A percentile compares a stretch with the other conserved stretches of the same genome.
Conservation (phyloP, 768 basidiomycete species). For the Mycena vitilis region DNA sequence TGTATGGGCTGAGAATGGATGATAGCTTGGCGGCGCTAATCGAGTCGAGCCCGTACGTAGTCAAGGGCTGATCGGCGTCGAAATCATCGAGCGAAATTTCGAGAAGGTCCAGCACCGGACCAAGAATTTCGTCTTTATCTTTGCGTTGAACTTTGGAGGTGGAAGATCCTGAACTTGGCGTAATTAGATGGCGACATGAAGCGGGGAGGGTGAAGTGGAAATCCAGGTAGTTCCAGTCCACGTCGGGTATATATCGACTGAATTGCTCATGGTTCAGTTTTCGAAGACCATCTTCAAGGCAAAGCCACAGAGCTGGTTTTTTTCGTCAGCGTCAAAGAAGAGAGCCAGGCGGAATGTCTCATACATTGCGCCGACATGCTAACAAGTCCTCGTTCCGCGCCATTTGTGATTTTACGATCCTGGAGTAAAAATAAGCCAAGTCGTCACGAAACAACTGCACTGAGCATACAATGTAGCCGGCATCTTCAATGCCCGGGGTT, state of each 20-base stretch:
- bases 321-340: not conserved
- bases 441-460: too few relatives aligned
- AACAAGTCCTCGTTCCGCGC: not conserved
- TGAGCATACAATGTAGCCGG: not conserved
- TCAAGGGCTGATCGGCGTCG: slow-evolving; percentile 11
- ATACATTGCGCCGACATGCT: slow-evolving; percentile 9
- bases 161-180: not conserved
- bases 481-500: slow-evolving; percentile 9
- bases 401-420: slow-evolving; percentile 10
- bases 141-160: not conserved
- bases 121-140: not conserved
- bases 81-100: slow-evolving; percentile 6
- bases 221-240: slow-evolving; percentile 10
- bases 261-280: slow-evolving; percentile 8
- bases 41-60: slow-evolving; percentile 19
- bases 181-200: not conserved
- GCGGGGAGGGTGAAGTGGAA: not conserved
- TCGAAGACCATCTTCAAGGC: slow-evolving; percentile 12
- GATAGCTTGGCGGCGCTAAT: slow-evolving; percentile 7
- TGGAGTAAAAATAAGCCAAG: not conserved
- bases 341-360: not conserved
- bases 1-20: slow-evolving; percentile 5
- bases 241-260: slow-evolving; percentile 21
- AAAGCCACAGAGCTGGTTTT: slow-evolving; percentile 9
- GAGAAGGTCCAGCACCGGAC: slow-evolving; percentile 8